Evolutionary conservation across 2,329 filamentous ascomycete genomes (phyloP), one percentile per base, ranked within the genome.

Genomic region (Curvularia spicifera): DNA sequence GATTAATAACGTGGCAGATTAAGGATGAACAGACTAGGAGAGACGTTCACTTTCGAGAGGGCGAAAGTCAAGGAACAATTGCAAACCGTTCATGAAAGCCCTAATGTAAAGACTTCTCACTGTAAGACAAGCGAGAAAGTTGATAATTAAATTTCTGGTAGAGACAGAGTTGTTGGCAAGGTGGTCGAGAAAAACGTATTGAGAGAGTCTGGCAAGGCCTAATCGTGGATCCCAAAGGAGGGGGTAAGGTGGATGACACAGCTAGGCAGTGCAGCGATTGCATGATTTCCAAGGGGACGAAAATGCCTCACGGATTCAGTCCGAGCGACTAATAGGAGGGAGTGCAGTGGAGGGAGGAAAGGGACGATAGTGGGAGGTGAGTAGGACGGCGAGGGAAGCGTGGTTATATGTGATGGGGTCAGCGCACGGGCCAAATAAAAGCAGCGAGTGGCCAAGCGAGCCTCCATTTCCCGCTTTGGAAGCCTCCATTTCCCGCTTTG

Each of bases 361-460:
- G 58, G 51, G 56, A 65, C 28, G 40, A 63, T 63, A 43, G 51
- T 51, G 42, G 22, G 51, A 43, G 54, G 47, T 54, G 33, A 22
- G 46, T 65, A 66, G 57, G 20, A 18, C 43, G 20, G 62, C 58
- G 45, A 68, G 60, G 56, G 56, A 7, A 42, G 56, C 49, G 45
- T 56, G 53, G 45, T 68, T 68, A 51, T 68, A 68, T 64, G 45
- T 60, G 43, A 59, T 65, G 53, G 37, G 52, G 61, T 66, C 39
- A 43, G 58, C 49, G 61, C 57, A 68, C 55, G 46, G 64, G 57
- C 65, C 51, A 62, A 28, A 64, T 65, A 68, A 68, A 66, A 66
- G 64, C 55, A 39, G 65, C 57, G 49, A 63, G 56, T n/a, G 22
- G 53, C 64, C 31, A 68, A 66, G 64, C 18, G 46, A 62, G 59